These are phyloP conservation scores for Ustilago bromivora DNA, from an alignment of 1,284 basidiomycete genomes.

Conservation along the genomic window DNA sequence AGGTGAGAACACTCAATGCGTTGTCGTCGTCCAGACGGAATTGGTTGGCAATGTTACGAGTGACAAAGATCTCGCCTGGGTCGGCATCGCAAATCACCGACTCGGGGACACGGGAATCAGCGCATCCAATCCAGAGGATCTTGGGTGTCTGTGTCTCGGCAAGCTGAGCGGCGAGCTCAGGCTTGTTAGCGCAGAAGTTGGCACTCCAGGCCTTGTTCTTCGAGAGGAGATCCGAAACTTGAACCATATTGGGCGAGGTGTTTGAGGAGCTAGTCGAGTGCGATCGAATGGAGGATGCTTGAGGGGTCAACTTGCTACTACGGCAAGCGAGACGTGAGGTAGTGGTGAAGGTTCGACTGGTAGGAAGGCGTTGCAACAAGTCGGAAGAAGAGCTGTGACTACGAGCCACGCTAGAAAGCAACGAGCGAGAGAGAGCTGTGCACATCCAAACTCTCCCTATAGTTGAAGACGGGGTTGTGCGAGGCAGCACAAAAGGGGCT, in stretches of 20 bases:
- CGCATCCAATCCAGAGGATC: slow-evolving; percentile 78
- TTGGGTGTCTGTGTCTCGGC: slow-evolving; percentile 80
- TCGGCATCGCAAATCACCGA: slow-evolving; percentile 60
- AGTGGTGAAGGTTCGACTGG: slow-evolving; percentile 13
- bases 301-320: not conserved
- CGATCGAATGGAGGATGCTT: slow-evolving; percentile 13
- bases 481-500: not conserved
- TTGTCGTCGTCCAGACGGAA: slow-evolving; percentile 83
- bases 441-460: slow-evolving; percentile 30
- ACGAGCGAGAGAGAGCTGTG: slow-evolving; percentile 27
- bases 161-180: slow-evolving; percentile 76
- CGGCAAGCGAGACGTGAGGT: slow-evolving; percentile 15
- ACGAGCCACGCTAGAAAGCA: slow-evolving; percentile 35
- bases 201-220: slow-evolving; percentile 60
- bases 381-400: slow-evolving; percentile 23
- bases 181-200: slow-evolving; percentile 70
- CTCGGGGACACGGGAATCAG: slow-evolving; percentile 72
- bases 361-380: slow-evolving; percentile 16
- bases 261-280: slow-evolving; percentile 22
- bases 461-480: slow-evolving; percentile 5
- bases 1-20: slow-evolving; percentile 81
- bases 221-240: slow-evolving; percentile 32
- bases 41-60: slow-evolving; percentile 71
- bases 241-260: slow-evolving; percentile 28
- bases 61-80: slow-evolving; percentile 68